Conservation (phyloP, 176 grass and related monocot species). For the Rhynchospora breviuscula region DNA sequence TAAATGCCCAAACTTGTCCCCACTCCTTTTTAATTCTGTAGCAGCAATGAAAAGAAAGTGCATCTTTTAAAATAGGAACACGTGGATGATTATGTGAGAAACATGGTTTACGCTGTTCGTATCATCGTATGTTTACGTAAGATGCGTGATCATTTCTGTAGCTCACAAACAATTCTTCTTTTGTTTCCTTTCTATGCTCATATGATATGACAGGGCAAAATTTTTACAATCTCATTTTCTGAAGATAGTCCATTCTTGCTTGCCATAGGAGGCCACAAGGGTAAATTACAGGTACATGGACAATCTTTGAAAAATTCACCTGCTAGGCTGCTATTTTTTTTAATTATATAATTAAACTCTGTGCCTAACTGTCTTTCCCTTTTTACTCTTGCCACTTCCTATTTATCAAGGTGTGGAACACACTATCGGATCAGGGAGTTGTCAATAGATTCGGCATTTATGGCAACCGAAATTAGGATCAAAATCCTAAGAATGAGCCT, state of each 20-base stretch:
- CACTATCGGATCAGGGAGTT: conserved; percentile 21
- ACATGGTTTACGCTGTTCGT: neutral
- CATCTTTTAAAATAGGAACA: neutral
- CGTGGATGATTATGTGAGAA: neutral
- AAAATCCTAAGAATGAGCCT: neutral
- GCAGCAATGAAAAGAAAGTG: neutral
- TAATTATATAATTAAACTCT: neutral
- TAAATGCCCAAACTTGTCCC: too few relatives aligned
- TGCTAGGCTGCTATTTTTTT: neutral
- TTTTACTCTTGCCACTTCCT: neutral
- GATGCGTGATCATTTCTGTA: neutral
- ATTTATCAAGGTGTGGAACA: conserved; percentile 29
- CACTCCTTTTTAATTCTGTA: too few relatives aligned
- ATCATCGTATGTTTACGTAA: neutral
- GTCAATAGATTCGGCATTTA: conserved; percentile 19
- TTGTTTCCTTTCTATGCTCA: neutral
- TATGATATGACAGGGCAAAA: conserved; percentile 15
- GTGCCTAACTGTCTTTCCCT: neutral
- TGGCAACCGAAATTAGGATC: neutral
- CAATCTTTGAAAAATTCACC: neutral
- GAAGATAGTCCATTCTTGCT: conserved; percentile 29
- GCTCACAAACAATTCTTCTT: neutral
- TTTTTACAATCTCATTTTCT: conserved; percentile 22
- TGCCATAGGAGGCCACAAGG: conserved; percentile 26
- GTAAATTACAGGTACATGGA: conserved; percentile 23